Evolutionary conservation across 305 asterid species (phyloP), one percentile per base, ranked within the genome.

Genomic region (Fraxinus latifolia): DNA sequence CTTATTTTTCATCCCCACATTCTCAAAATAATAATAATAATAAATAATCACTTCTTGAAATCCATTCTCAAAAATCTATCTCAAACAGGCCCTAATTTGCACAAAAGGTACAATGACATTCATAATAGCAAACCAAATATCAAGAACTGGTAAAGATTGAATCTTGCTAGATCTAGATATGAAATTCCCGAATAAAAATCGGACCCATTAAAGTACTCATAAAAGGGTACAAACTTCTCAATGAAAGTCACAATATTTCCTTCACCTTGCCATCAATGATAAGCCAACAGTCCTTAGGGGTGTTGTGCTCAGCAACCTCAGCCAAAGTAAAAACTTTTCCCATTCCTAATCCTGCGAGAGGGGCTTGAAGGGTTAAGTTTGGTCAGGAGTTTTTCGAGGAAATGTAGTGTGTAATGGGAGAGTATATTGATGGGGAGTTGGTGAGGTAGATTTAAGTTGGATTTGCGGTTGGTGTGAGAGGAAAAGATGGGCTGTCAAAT

Each of bases 241-340:
- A 37, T 2, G 80, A 42, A 81, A 80, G 65, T 21, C 67, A 73
- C 17, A 9, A 4, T 29, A 76, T 17, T 12, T n/a, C 23, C 1
- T 37, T 58, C 80, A 94, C 97, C 98, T 94, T 94, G 84, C 97
- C 98, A 33, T 50, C 72, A 68, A 94, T 90, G 82, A 91, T 36
- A 80, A 94, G 91, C 98, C 97, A 94, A 82, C 97, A 91, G 86
- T 94, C 98, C 87, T 91, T 90, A 86, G 65, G 65, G 89, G 79
- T 85, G 91, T 86, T 93, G 93, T 94, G 98, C 89, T 89, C 88
- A n/a, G 97, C 87, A 55, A 92, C 95, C 90, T 94, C 92, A 65
- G 94, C 89, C 76, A 94, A 89, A 71, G 91, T 89, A 77, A 76
- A 92, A 36, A 91, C 88, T 76, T 90, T 93, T 32, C 84, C 89